Base-by-base conservation (phyloP, 331 rosid genomes). In the Pyrus hybrid region DNA sequence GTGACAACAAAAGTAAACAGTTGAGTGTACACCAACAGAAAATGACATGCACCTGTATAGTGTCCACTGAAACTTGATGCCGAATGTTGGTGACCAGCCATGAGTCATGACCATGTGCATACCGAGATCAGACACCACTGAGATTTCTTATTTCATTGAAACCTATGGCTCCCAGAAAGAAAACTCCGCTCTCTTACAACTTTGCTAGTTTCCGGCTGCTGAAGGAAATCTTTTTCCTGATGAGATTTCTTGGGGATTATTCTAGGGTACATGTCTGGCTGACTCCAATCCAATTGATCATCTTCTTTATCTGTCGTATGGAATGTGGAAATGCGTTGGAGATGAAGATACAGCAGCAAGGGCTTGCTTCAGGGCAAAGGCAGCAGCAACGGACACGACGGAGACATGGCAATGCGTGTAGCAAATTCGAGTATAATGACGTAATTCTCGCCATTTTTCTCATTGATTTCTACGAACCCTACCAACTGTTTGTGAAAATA, bases 121-220 rank as follows among this genome's bases (percentile, higher is more conserved):
- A 49, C 56, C 56, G 7, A 2, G 56, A 49, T 49, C 56, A 49
- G 56, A 1, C 56, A 49, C 56, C 6, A 49, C 56, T 49, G 56
- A 49, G 56, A 49, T 49, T 49, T 7, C n/a, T 49, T 49, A 49
- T 49, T 49, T 49, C 9, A 49, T 49, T 49, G 56, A 49, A 49
- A 49, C 4, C 56, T 17, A 49, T 17, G 56, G 56, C 56, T 49
- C 56, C 56, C 56, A 49, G n/a, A 49, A 49, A 49, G 56, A 49
- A 49, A 49, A 49, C 20, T 96, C 5, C 80, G 54, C 67, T 83
- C 96, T 79, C 96, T 85, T 67, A 69, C 82, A 74, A 87, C 89
- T 64, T 86, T 88, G 82, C 88, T 89, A 69, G 82, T 82, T 84
- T 86, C 93, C n/a, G 91, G 89, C 82, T 85, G 77, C 20, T 72